phyloP scores from a whole-genome alignment of 2,329 filamentous ascomycete species.

The Cryphonectria naterciae region DNA sequence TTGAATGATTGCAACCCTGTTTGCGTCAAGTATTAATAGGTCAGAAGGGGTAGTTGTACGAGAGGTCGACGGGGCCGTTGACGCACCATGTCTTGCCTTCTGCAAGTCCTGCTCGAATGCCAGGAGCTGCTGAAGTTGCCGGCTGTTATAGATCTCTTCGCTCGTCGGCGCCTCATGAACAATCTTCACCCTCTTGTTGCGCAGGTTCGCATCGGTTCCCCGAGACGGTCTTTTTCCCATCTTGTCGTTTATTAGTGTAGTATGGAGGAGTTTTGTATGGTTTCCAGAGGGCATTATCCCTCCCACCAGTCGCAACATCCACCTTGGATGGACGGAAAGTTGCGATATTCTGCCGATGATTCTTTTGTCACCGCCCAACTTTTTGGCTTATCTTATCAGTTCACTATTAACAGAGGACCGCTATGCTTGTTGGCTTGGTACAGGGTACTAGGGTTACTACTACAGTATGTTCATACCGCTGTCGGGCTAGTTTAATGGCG shows the following conservation, averaged over 20 bases:
- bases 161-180: constrained; percentile 60
- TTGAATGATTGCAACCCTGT: constrained; percentile 72
- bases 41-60: not conserved
- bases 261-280: not conserved
- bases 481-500: not conserved
- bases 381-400: constrained; percentile 17
- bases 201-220: constrained; percentile 46
- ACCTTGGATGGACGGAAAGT: not conserved
- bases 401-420: no score
- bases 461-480: not conserved
- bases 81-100: constrained; percentile 66
- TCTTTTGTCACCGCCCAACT: constrained; percentile 10
- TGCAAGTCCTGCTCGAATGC: constrained; percentile 71
- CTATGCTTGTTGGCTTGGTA: not conserved
- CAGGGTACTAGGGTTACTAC: not conserved
- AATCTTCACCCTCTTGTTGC: constrained; percentile 63
- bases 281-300: not conserved
- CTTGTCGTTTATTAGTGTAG: not conserved
- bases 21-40: constrained; percentile 16
- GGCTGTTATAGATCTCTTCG: constrained; percentile 64
- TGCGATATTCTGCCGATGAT: constrained; percentile 15
- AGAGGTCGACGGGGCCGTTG: not conserved
- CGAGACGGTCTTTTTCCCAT: constrained; percentile 25
- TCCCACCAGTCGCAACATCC: not conserved
- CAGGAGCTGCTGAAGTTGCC: constrained; percentile 71